Evolutionary conservation across 1,139 yeast genomes (phyloP).

Genomic region (Candida smagusa): DNA sequence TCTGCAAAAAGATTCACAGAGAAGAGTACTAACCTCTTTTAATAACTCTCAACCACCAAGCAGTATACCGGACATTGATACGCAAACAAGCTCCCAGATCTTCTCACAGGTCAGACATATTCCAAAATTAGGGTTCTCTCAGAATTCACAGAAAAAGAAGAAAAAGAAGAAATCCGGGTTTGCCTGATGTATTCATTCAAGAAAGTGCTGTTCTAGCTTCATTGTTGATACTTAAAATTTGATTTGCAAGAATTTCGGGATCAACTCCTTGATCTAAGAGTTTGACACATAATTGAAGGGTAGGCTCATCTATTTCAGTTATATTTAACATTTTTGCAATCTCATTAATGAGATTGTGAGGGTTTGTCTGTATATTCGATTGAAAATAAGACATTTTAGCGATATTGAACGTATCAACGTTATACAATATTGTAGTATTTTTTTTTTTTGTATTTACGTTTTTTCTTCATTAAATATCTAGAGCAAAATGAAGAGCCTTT

Average conservation of each 20-base stretch:
- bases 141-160: slow-evolving; percentile 18
- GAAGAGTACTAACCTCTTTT: no score
- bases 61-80: no score
- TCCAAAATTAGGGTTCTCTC: slow-evolving; percentile 2
- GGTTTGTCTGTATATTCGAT: slow-evolving; percentile 4
- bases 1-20: not conserved
- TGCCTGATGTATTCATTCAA: slow-evolving; percentile 13
- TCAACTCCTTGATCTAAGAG: slow-evolving; percentile 39
- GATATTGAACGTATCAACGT: not conserved
- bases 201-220: slow-evolving; percentile 21
- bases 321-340: slow-evolving; percentile 27
- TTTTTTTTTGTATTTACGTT: not conserved
- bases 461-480: not conserved
- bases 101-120: not conserved
- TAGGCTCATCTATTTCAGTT: slow-evolving; percentile 26
- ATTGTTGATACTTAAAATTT: slow-evolving; percentile 22
- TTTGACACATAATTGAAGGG: slow-evolving; percentile 34
- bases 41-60: no score
- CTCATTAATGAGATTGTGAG: slow-evolving; percentile 22
- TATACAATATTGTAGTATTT: no score
- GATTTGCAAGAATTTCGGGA: slow-evolving; percentile 28
- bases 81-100: no score
- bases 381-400: slow-evolving; percentile 9
- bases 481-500: not conserved
- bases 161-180: slow-evolving; percentile 31